Base-by-base conservation (phyloP, 306 rosid genomes). In the Dryas alaskensis region DNA sequence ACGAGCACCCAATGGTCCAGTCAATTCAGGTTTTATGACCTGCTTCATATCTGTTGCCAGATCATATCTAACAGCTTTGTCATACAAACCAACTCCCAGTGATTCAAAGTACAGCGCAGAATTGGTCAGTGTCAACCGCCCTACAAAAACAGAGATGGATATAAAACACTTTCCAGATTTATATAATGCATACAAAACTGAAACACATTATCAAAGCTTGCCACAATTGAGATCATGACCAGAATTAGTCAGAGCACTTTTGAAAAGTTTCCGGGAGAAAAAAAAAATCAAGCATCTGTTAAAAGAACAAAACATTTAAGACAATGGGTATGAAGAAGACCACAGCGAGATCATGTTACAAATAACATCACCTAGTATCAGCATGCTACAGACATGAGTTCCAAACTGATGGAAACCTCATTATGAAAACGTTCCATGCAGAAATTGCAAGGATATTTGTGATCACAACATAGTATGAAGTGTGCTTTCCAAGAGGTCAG, bases 1-100 rank as follows among this genome's bases (percentile, higher is more conserved):
- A 72, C 99, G 92, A 82, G 99, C 90, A 73, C 99, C 97, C 77
- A 89, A 84, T 27, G 99, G 97, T 61, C 99, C 97, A 39, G 96
- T 94, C 79, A 91, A 77, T 76, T 91, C 95, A 69, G 98, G 95
- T 75, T 91, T 94, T 79, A 94, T 89, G 78, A 84, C 87, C 81
- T 92, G 97, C 83, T 94, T 89, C 86, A 82, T 66, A 78, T 92
- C 92, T 37, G 82, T 70, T 72, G 81, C 88, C 62, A 94, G 89
- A 80, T 94, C 92, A 75, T 92, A 94, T 80, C 84, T 86, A 86
- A 88, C 85, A 61, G 96, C 87, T 82, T 94, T 89, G 74, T 89
- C 99, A 60, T 94, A 82, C 66, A 77, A 44, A 70, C 95, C 97
- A 77, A 94, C 96, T 76, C 97, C 96, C 78, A 93, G 69, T 65